Conservation (phyloP, 345 rosid genomes). For the Salix suchowensis region DNA sequence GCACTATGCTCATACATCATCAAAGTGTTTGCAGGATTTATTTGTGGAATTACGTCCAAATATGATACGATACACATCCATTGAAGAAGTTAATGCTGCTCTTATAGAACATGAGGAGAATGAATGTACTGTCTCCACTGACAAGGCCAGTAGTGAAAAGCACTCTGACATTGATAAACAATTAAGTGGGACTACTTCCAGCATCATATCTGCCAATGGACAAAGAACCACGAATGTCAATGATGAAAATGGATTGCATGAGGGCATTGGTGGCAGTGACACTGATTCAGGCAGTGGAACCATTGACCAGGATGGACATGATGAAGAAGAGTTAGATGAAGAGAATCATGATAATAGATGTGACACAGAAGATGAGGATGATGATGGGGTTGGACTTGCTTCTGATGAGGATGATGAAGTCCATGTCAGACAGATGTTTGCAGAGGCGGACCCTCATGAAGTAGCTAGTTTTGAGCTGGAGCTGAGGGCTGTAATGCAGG, state of each 20-base stretch:
- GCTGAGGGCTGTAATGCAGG: conserved; percentile 90
- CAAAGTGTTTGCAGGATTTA: conserved; percentile 61
- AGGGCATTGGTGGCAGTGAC: conserved; percentile 56
- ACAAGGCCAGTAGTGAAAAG: conserved; percentile 55
- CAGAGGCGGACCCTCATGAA: conserved; percentile 79
- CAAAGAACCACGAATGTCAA: conserved; percentile 37
- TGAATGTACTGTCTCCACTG: conserved; percentile 51
- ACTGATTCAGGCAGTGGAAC: conserved; percentile 86
- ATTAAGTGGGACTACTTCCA: conserved; percentile 35
- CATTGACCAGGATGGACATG: conserved; percentile 57
- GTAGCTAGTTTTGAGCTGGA: conserved; percentile 77
- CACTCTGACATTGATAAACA: conserved; percentile 63
- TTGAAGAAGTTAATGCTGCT: conserved; percentile 84
- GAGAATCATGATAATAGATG: conserved; percentile 66
- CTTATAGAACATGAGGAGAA: conserved; percentile 73
- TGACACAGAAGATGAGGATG: conserved; percentile 58
- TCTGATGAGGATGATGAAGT: conserved; percentile 88
- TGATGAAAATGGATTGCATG: conserved; percentile 69
- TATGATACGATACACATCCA: conserved; percentile 66
- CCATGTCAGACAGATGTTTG: conserved; percentile 73
- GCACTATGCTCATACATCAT: conserved; percentile 14
- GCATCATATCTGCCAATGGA: conserved; percentile 46
- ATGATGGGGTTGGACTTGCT: conserved; percentile 62
- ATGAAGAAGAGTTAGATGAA: conserved; percentile 76
- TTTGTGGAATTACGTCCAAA: conserved; percentile 86